Percentiles rank a stretch among this genome's conserved stretches.
phyloP scores from a whole-genome alignment of 805 yeast species.

The Huiozyma sinensis region DNA sequence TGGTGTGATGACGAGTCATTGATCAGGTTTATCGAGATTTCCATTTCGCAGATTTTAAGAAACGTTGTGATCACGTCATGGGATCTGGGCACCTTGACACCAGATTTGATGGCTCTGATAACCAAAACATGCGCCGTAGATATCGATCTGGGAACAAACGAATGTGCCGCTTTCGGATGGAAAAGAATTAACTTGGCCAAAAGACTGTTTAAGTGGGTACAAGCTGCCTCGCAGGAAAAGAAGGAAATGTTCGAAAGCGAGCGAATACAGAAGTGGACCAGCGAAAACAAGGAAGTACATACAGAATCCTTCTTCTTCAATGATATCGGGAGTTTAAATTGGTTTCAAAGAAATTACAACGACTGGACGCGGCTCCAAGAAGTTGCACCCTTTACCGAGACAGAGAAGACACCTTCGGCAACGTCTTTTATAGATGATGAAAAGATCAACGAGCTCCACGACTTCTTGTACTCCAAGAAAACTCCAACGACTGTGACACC shows the following conservation, averaged over 20 bases:
- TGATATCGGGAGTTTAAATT: constrained; percentile 18
- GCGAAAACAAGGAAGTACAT: not conserved
- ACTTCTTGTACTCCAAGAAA: constrained; percentile 3
- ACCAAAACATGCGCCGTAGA: constrained; percentile 6
- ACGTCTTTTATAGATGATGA: not conserved
- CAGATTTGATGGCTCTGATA: constrained; percentile 1
- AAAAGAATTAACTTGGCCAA: constrained; percentile 19
- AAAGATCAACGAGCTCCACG: constrained; percentile 10
- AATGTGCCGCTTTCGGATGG: constrained; percentile 22
- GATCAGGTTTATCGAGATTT: constrained; percentile 23
- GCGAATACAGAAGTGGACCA: not conserved
- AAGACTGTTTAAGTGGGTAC: constrained; percentile 17
- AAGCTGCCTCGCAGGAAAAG: not conserved
- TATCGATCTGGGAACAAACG: constrained; percentile 2
- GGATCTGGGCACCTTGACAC: not conserved
- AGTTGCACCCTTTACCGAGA: not conserved
- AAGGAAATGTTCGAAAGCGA: not conserved
- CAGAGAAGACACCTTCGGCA: not conserved
- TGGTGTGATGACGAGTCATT: constrained; percentile 10
- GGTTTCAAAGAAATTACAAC: constrained; percentile 14
- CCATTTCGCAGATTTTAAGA: constrained; percentile 19
- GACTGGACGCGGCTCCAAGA: constrained; percentile 19
- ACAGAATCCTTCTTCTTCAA: constrained; percentile 16
- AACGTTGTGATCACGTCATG: constrained; percentile 10
- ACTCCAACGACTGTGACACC: not conserved